Conservation (phyloP, 1,139 yeast species). For the Hemisphaericaspora xylofermentans region DNA sequence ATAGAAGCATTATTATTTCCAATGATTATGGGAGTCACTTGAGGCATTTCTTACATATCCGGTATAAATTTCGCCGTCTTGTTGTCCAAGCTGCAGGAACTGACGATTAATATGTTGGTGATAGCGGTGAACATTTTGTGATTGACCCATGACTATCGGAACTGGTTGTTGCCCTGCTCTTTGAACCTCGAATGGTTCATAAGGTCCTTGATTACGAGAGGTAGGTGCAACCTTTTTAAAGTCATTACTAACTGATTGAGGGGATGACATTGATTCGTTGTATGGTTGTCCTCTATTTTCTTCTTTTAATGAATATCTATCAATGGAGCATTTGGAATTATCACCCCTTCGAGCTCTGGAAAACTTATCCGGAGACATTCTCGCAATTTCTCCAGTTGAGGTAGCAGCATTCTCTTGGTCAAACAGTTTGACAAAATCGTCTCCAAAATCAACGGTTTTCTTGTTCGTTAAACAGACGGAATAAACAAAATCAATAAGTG, state of each 20-base stretch:
- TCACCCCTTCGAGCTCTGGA: constrained; percentile 8
- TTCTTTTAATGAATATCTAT: constrained; percentile 3
- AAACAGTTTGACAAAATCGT: constrained; percentile 22
- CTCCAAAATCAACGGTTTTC: constrained; percentile 30
- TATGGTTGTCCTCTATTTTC: constrained; percentile 8
- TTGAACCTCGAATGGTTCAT: constrained; percentile 7
- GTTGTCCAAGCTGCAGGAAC: constrained; percentile 1
- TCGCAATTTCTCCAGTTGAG: neutral
- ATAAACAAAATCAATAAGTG: constrained; percentile 42
- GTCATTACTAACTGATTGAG: constrained; percentile 13
- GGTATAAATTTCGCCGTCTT: neutral
- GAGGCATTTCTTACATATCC: constrained; percentile 1
- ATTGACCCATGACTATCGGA: constrained; percentile 5
- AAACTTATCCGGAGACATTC: constrained; percentile 13
- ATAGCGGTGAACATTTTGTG: constrained; percentile 1
- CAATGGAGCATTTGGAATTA: constrained; percentile 1
- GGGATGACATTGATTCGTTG: constrained; percentile 14
- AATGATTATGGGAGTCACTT: constrained; percentile 2
- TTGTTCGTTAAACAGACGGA: constrained; percentile 35
- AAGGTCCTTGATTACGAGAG: constrained; percentile 4
- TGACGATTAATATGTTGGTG: constrained; percentile 3
- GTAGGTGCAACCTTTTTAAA: constrained; percentile 12
- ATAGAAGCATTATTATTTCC: constrained; percentile 1
- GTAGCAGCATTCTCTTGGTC: constrained; percentile 2
- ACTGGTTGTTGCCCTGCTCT: constrained; percentile 2